phyloP scores from a whole-genome alignment of 305 asterid species.

The Stenogyne calaminthoides region DNA sequence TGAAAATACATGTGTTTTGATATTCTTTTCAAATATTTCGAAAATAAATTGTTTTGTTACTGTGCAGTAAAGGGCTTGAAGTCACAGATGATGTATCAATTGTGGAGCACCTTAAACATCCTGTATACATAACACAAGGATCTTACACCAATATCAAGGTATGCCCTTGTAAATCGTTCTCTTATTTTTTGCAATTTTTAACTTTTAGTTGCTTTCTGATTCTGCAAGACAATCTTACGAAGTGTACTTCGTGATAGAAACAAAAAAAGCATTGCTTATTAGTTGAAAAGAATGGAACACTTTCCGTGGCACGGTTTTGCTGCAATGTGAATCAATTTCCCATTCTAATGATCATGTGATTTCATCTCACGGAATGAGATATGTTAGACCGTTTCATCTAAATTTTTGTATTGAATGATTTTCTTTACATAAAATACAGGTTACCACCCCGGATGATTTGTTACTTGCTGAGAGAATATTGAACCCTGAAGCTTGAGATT shows the following conservation, averaged over 20 bases:
- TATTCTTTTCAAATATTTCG: background rate
- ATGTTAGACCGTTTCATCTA: background rate
- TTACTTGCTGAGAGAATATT: constrained; percentile 92
- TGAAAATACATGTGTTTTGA: background rate
- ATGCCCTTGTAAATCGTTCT: background rate
- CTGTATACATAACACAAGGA: constrained; percentile 92
- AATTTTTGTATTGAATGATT: background rate
- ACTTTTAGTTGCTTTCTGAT: background rate
- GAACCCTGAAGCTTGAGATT: constrained; percentile 46
- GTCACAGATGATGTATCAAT: constrained; percentile 98
- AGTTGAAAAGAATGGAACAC: too few relatives aligned
- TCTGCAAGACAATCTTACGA: background rate
- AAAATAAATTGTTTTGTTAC: background rate
- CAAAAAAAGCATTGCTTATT: too few relatives aligned
- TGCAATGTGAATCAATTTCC: too few relatives aligned
- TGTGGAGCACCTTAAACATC: constrained; percentile 89
- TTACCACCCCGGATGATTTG: constrained; percentile 94
- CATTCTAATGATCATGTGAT: too few relatives aligned
- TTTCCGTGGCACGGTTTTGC: too few relatives aligned
- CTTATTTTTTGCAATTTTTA: background rate
- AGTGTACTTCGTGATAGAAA: too few relatives aligned
- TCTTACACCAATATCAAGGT: constrained; percentile 99
- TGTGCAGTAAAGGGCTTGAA: constrained; percentile 86
- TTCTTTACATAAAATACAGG: constrained; percentile 50
- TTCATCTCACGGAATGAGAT: too few relatives aligned